phyloP scores from a whole-genome alignment of 139 green algal genomes.

The Chlorella sp. region DNA sequence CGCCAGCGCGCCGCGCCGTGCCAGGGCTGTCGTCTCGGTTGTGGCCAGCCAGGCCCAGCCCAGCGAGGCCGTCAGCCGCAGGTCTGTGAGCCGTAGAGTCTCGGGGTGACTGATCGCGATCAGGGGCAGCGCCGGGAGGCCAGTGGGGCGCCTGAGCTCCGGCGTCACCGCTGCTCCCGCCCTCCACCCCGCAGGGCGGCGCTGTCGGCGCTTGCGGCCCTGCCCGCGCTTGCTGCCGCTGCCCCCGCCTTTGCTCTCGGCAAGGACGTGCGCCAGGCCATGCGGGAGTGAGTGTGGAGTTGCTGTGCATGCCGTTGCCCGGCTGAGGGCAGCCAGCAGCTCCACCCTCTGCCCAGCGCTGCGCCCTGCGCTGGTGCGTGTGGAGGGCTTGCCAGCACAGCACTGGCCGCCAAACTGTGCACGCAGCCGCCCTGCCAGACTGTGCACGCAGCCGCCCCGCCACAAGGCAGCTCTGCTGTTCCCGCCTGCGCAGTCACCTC shows the following conservation, averaged over 20 bases:
- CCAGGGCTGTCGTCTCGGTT: neutral
- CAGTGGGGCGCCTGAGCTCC: too few species aligned
- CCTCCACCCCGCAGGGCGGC: neutral
- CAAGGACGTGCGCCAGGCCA: conserved; percentile 21
- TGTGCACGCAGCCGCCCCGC: neutral
- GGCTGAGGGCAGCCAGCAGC: too few species aligned
- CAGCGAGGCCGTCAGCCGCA: conserved; percentile 11
- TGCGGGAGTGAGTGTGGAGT: conserved; percentile 6
- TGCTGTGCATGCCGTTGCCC: too few species aligned
- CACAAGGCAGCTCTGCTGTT: neutral
- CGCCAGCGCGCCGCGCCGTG: neutral
- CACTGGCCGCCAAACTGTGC: neutral
- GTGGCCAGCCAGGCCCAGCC: neutral
- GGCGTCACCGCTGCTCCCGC: neutral
- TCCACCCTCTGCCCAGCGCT: too few species aligned
- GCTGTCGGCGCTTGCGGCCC: neutral
- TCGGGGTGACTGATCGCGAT: too few species aligned
- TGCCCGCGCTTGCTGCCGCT: conserved; percentile 13
- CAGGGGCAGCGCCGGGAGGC: too few species aligned
- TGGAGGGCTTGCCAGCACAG: neutral
- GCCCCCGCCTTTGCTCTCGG: conserved; percentile 21
- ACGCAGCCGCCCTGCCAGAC: neutral
- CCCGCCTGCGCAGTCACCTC: too few species aligned
- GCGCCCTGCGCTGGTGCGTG: neutral
- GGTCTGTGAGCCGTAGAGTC: too few species aligned